Base-by-base conservation (phyloP, 352 stramenopile genomes). In the Globisporangium camurandrum region DNA sequence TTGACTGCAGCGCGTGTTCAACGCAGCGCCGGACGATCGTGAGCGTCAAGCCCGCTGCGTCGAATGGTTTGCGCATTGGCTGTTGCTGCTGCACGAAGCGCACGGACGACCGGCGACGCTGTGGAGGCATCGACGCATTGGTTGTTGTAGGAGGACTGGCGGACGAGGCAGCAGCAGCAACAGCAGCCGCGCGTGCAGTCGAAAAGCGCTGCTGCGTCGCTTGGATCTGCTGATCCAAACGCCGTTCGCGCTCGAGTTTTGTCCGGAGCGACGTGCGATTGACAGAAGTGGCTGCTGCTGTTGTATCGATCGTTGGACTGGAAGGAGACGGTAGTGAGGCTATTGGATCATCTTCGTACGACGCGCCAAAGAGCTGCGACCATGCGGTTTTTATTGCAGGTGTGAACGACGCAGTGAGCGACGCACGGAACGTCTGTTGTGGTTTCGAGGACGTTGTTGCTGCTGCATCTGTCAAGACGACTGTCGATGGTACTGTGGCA, bases 1-100 rank as follows among this genome's bases (percentile, higher is more conserved):
- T 79, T 37, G 67, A 53, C 0, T 63, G 54, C 17, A 81, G 72
- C 1, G 73, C 67, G 33, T 72, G 73, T 47, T 86, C 71, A 10
- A 69, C 60, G 26, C 73, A 83, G 51, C 83, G 69, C 2, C 73
- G 73, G 17, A 84, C 56, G 44, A 62, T 57, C 0, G 75, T 88
- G 41, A 81, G 51, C 26, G 70, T 68, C 1, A 84, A 39, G 0
- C 73, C 73, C 1, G 56, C 61, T 12, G 45, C 46, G 46, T 83
- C 59, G 28, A 86, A 67, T 2, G 67, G 71, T 17, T 63, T 59
- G 2, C 37, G 11, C 4, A 39, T 22, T 40, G 38, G 27, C 2
- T 51, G 27, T 51, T 51, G 24, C 42, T 62, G 1, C 31, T 44
- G 26, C 4, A 23, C 27, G 19, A 14, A 33, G 23, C 3, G 3